Conservation (phyloP, 176 grass and related monocot genomes). For the Melocanna baccifera region DNA sequence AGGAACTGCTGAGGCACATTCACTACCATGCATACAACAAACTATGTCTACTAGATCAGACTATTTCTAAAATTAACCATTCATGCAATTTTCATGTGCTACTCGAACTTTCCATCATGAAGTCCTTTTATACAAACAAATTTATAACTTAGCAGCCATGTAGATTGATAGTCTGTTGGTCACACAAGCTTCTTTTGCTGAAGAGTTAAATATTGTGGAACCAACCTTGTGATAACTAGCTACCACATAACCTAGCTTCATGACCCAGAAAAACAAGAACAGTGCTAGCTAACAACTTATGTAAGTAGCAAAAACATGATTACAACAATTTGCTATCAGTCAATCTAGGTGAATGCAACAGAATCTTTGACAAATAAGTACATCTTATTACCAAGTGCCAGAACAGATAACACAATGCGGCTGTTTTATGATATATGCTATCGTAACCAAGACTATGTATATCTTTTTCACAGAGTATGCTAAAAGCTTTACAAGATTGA, state of each 20-base stretch:
- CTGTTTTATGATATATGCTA: slow-evolving; percentile 22
- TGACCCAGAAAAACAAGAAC: background rate
- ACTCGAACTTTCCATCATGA: background rate
- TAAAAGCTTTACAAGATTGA: slow-evolving; percentile 62
- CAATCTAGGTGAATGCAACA: background rate
- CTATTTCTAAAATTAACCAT: background rate
- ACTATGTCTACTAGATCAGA: background rate
- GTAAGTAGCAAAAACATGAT: background rate
- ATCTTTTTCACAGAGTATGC: slow-evolving; percentile 32
- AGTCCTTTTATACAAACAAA: background rate
- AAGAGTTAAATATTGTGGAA: background rate
- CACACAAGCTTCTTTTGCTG: background rate
- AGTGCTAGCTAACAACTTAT: background rate
- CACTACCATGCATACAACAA: background rate
- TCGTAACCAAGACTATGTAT: slow-evolving; percentile 28
- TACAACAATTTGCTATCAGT: background rate
- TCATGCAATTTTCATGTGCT: background rate
- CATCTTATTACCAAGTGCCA: slow-evolving; percentile 19
- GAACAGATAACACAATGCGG: slow-evolving; percentile 29
- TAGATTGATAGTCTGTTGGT: background rate
- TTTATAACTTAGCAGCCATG: background rate
- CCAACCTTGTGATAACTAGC: background rate
- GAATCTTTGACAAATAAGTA: slow-evolving; percentile 10
- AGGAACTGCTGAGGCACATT: background rate
- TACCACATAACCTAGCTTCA: background rate